These are phyloP conservation scores for Adiantum capillusveneris DNA, from an alignment of 75 land plant genomes.

Conservation along the genomic window DNA sequence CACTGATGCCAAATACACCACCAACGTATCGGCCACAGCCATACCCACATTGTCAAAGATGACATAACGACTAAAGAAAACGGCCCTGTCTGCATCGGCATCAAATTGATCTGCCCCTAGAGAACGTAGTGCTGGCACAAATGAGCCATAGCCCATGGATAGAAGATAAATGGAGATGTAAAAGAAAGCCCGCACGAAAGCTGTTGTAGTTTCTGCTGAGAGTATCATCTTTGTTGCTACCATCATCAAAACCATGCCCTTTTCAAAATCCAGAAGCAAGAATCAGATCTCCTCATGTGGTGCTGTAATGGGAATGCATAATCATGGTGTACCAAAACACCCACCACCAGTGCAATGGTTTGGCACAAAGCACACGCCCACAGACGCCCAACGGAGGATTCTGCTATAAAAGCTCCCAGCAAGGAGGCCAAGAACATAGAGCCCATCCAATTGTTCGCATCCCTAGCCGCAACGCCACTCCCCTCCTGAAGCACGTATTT, in stretches of 20 bases:
- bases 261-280: too few species aligned
- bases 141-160: slow-evolving; percentile 19
- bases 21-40: slow-evolving; percentile 10
- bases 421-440: slow-evolving; percentile 59
- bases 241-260: slow-evolving; percentile 6
- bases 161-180: slow-evolving; percentile 24
- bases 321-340: too few species aligned
- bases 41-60: slow-evolving; percentile 12
- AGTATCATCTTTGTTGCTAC: not conserved
- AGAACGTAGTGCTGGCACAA: slow-evolving; percentile 13
- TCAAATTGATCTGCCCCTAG: too few species aligned
- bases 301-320: too few species aligned
- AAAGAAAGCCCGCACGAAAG: slow-evolving; percentile 2
- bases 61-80: slow-evolving; percentile 21
- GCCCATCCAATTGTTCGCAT: slow-evolving; percentile 69
- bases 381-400: slow-evolving; percentile 66
- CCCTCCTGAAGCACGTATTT: slow-evolving; percentile 46
- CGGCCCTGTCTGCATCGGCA: slow-evolving; percentile 16
- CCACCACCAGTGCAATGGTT: slow-evolving; percentile 36
- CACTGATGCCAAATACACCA: slow-evolving; percentile 18
- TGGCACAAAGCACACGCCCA: slow-evolving; percentile 64
- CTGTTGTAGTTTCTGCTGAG: not conserved
- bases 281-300: too few species aligned
- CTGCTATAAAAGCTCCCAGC: slow-evolving; percentile 76
- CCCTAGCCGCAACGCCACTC: slow-evolving; percentile 62